phyloP scores from a whole-genome alignment of 176 grass and related monocot species.

The Melocanna baccifera region DNA sequence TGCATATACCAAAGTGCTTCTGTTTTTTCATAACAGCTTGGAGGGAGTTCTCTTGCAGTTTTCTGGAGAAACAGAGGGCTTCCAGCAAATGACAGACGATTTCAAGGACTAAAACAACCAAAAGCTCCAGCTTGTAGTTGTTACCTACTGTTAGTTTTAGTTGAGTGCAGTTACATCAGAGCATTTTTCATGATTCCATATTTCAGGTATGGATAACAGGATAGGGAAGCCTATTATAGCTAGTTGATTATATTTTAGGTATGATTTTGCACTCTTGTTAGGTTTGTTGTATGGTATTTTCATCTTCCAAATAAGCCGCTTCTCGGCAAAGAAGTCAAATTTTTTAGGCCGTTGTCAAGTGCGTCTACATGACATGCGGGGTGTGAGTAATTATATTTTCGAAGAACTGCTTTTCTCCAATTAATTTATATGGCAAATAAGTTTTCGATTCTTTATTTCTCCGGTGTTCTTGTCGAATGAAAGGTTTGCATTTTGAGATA shows the following conservation, averaged over 20 bases:
- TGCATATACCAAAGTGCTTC: constrained; percentile 3
- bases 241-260: constrained; percentile 6
- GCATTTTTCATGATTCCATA: constrained; percentile 5
- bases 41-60: constrained; percentile 86
- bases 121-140: background rate
- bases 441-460: background rate
- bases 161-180: background rate
- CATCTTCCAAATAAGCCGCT: constrained; percentile 10
- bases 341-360: background rate
- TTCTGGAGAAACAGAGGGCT: constrained; percentile 86
- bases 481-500: background rate
- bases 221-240: constrained; percentile 1
- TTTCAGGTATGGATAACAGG: constrained; percentile 12
- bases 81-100: constrained; percentile 84
- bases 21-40: constrained; percentile 57
- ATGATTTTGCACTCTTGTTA: background rate
- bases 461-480: background rate
- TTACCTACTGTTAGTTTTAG: background rate
- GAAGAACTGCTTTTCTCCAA: background rate
- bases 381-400: background rate
- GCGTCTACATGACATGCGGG: background rate
- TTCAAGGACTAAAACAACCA: constrained; percentile 70
- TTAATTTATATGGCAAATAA: background rate
- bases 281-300: constrained; percentile 2
- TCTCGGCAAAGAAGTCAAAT: background rate